These are phyloP conservation scores for Lactuca sativa DNA, from an alignment of 129 eudicot species.

Conservation along the genomic window DNA sequence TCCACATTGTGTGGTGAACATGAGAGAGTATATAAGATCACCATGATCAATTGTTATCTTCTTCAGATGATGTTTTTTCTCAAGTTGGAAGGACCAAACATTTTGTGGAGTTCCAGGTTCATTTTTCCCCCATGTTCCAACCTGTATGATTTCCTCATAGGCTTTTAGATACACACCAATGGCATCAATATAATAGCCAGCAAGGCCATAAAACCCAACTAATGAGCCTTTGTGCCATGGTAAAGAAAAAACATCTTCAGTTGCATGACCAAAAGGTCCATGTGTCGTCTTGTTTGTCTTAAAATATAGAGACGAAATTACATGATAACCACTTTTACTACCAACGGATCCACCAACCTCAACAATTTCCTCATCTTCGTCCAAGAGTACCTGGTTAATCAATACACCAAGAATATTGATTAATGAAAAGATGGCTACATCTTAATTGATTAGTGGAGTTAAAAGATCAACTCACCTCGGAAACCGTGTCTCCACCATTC, in stretches of 20 bases:
- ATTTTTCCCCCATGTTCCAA: constrained; percentile 19
- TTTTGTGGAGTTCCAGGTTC: neutral
- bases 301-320: constrained; percentile 14
- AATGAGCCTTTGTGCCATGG: constrained; percentile 4
- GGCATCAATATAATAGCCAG: constrained; percentile 8
- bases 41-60: too few relatives aligned
- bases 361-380: neutral
- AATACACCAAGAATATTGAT: neutral
- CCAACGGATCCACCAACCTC: neutral
- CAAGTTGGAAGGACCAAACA: constrained; percentile 2
- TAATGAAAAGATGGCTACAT: neutral
- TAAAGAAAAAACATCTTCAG: neutral
- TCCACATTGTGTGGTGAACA: too few relatives aligned
- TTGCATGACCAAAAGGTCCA: constrained; percentile 21
- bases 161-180: constrained; percentile 16
- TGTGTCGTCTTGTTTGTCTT: neutral
- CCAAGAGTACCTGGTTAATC: neutral
- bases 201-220: constrained; percentile 20
- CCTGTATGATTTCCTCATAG: neutral
- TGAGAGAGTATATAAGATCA: too few relatives aligned
- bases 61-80: neutral
- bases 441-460: neutral
- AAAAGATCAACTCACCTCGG: neutral
- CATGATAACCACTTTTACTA: neutral
- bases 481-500: neutral